Conservation (phyloP, 169 alveolate genomes). For the Cryptosporidium sp. region DNA sequence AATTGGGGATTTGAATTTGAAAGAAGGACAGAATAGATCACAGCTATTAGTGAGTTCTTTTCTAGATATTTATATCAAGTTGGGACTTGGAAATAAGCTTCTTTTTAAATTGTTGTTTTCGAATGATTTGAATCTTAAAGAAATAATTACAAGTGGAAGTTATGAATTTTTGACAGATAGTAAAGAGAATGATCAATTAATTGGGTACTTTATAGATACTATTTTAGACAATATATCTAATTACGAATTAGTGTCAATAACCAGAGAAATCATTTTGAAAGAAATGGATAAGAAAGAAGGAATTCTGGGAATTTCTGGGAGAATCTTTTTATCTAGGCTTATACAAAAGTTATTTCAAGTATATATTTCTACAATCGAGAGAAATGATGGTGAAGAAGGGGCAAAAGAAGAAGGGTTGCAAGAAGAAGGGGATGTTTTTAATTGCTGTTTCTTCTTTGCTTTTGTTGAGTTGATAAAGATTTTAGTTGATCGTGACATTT, state of each 20-base stretch:
- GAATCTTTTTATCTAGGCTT: not conserved
- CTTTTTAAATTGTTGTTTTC: not conserved
- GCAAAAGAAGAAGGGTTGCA: not conserved
- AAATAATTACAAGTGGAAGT: not conserved
- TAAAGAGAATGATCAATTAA: not conserved
- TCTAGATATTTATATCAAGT: constrained; percentile 6
- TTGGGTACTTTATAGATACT: not conserved
- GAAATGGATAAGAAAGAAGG: not conserved
- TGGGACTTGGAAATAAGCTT: not conserved
- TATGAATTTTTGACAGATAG: not conserved
- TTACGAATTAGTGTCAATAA: not conserved
- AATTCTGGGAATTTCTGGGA: not conserved
- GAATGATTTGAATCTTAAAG: not conserved
- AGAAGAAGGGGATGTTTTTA: not conserved
- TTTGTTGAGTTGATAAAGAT: constrained; percentile 13
- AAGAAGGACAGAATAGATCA: not conserved
- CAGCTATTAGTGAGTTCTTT: not conserved
- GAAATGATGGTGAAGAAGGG: too few species aligned
- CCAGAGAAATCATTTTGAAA: not conserved
- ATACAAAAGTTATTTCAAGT: not conserved
- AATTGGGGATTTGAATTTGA: not conserved
- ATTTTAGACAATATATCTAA: constrained; percentile 11
- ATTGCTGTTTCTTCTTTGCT: not conserved
- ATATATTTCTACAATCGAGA: not conserved
- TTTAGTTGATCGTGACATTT: not conserved